Percentiles rank a stretch among this genome's conserved stretches.
Evolutionary conservation across 2,329 filamentous ascomycete genomes (phyloP).

Genomic region (Colletotrichum sp.): DNA sequence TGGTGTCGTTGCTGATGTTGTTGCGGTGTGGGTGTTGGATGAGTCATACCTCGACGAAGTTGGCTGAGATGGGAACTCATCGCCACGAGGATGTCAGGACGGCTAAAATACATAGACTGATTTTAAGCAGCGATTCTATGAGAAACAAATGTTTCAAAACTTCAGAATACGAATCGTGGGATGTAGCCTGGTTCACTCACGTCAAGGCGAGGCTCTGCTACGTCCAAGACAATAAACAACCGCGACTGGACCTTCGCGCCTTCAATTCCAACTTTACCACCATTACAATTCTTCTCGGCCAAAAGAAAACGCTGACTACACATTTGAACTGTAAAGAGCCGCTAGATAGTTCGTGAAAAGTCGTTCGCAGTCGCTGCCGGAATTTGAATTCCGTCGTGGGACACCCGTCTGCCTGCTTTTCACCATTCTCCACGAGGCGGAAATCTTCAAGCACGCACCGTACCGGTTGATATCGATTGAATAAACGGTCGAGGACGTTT

Average conservation of each 20-base stretch:
- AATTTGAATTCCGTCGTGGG: not conserved
- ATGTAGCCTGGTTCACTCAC: not conserved
- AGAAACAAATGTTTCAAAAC: not conserved
- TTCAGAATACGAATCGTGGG: not conserved
- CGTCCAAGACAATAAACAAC: not conserved
- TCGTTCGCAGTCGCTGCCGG: not conserved
- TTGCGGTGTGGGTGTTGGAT: not conserved
- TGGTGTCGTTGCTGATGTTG: not conserved
- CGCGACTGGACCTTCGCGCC: not conserved
- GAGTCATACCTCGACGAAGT: not conserved
- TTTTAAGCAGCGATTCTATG: not conserved
- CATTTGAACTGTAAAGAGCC: fast-evolving
- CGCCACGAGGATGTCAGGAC: not conserved
- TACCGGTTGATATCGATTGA: not conserved
- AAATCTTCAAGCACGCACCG: not conserved
- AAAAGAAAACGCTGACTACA: fast-evolving
- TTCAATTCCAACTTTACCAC: not conserved
- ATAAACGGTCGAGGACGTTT: not conserved
- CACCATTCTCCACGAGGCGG: not conserved
- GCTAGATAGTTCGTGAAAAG: fast-evolving
- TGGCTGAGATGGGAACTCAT: not conserved
- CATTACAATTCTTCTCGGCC: fast-evolving
- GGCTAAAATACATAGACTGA: not conserved
- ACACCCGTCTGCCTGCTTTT: not conserved
- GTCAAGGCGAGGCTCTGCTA: not conserved